Evolutionary conservation across 495 filamentous ascomycete genomes (phyloP).

Genomic region (Apiosordaria backusii): DNA sequence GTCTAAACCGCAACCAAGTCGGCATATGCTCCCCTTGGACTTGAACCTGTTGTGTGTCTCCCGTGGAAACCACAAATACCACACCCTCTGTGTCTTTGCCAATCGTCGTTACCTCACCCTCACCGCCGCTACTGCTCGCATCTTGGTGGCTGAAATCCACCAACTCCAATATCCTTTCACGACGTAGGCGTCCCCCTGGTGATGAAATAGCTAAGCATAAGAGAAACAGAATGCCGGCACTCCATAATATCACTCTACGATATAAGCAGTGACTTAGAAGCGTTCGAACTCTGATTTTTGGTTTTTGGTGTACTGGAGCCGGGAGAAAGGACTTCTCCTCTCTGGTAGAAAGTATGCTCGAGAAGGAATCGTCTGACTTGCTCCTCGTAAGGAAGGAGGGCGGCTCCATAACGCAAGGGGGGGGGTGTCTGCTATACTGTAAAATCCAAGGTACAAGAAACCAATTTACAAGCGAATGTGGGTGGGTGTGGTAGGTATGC

Average conservation of each 20-base stretch:
- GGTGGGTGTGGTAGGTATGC: not conserved
- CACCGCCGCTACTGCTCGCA: not conserved
- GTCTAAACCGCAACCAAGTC: constrained; percentile 41
- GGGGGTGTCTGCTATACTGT: not conserved
- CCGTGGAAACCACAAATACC: not conserved
- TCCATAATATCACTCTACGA: constrained; percentile 9
- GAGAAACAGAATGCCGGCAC: not conserved
- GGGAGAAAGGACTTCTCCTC: constrained; percentile 7
- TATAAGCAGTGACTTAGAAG: constrained; percentile 6
- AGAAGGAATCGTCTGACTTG: constrained; percentile 1
- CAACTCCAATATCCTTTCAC: not conserved
- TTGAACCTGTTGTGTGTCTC: not conserved
- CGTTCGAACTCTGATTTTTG: constrained; percentile 4
- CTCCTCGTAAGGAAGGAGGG: not conserved
- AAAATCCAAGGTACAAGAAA: not conserved
- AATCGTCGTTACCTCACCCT: not conserved
- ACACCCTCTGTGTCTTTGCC: not conserved
- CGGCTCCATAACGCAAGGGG: not conserved
- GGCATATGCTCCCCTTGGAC: constrained; percentile 19
- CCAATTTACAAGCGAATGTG: not conserved
- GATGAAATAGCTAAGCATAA: constrained; percentile 2
- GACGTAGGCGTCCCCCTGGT: not conserved
- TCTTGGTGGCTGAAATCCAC: not conserved
- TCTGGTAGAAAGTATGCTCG: constrained; percentile 1
- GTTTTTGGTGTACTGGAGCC: not conserved